Conservation (phyloP, 768 basidiomycete species). For the Lactarius evosmus region DNA sequence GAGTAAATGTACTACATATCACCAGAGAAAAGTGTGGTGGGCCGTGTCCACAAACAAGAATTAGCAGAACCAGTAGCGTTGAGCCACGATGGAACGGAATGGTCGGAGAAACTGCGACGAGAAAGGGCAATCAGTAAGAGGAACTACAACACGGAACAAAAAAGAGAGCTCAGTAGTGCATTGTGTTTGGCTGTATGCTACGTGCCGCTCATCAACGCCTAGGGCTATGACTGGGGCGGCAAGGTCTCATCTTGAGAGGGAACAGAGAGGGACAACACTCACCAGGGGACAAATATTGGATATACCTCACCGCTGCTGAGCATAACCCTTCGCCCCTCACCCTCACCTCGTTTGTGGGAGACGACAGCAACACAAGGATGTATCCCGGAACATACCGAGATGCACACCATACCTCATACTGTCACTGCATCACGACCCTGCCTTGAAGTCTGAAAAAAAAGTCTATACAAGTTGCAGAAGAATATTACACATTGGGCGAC, state of each 20-base stretch:
- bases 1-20: constrained; percentile 12
- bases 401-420: not conserved
- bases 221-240: constrained; percentile 31
- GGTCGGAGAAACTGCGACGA: not conserved
- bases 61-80: not conserved
- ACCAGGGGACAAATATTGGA: not conserved
- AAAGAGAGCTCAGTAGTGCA: constrained; percentile 24
- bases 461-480: constrained; percentile 19
- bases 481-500: constrained; percentile 26
- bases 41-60: not conserved
- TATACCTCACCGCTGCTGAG: not conserved
- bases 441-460: constrained; percentile 22
- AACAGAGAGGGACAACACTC: not conserved
- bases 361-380: not conserved
- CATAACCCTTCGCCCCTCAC: not conserved
- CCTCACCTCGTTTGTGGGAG: not conserved
- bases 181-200: constrained; percentile 30
- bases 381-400: not conserved
- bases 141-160: not conserved
- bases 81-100: not conserved
- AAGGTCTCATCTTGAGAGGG: constrained; percentile 22
- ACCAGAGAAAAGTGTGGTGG: constrained; percentile 1
- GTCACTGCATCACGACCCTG: not conserved
- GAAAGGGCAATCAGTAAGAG: constrained; percentile 5
- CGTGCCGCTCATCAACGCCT: constrained; percentile 28